Evolutionary conservation across 441 rosid genomes (phyloP), one percentile per base, ranked within the genome.

Genomic region (Raphanus hybrid): DNA sequence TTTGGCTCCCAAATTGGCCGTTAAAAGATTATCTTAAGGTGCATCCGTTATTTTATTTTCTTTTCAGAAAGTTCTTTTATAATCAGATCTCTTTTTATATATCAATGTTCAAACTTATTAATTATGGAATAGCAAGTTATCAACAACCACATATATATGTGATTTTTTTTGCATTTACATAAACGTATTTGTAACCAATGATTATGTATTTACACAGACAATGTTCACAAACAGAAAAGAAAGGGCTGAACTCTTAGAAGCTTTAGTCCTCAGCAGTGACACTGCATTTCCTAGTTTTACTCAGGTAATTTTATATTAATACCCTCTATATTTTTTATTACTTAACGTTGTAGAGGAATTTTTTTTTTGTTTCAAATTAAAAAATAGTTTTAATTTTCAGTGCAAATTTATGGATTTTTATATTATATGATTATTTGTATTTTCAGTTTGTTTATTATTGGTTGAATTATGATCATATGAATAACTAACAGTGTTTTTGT

Each of bases 1-100:
- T 91, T 5, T 91, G 98, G 98, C 89, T 92, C 81, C 94, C 98
- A 3, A 76, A 86, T 71, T 78, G 91, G 8, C 86, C 87, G 37
- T 85, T 87, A 78, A 87, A 84, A 71, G 96, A 91, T 78, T 92
- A 64, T 66, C 91, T 91, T 5, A 88, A 92, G 98, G 93, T 86
- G 54, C 65, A 70, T 37, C 11, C 9, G 52, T 12, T 43, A 35
- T 37, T 20, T 32, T 29, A 61, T 58, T 58, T 58, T 10, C 26
- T 27, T 41, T 62, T 62, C 11, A 1, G 39, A 29, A 12, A 12
- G 4, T 61, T 29, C 9, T 60, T 29, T 6, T 62, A 32, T 6
- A 61, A 32, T 32, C 43, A 8, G 4, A 32, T 29, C 5, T 37
- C 7, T 37, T 29, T 12, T 12, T 6, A 12, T 29, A 61, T 60